Percentiles rank a stretch among this genome's conserved stretches.
phyloP scores from a whole-genome alignment of 129 eudicot genomes.

The Flaveria brownii region DNA sequence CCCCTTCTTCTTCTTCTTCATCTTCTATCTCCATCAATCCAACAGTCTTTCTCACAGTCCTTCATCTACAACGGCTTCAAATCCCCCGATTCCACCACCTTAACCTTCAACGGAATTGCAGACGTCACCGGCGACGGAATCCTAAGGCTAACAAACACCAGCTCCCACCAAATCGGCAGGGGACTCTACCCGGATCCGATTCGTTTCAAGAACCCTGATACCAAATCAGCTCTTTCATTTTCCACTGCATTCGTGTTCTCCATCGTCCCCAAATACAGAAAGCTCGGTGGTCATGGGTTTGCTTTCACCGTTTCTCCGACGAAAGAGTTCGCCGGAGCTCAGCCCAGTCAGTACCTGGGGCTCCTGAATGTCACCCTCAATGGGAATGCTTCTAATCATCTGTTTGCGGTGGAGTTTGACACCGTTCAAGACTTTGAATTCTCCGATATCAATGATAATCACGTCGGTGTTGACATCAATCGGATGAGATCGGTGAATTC shows the following conservation, averaged over 20 bases:
- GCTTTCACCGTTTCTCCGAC: slow-evolving; percentile 66
- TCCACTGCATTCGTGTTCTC: slow-evolving; percentile 61
- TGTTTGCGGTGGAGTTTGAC: slow-evolving; percentile 73
- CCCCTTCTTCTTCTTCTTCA: slow-evolving; percentile 15
- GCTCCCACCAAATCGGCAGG: slow-evolving; percentile 44
- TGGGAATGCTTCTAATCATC: slow-evolving; percentile 54
- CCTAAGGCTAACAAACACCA: slow-evolving; percentile 46
- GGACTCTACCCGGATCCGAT: slow-evolving; percentile 47
- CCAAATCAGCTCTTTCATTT: slow-evolving; percentile 41
- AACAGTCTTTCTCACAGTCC: slow-evolving; percentile 36
- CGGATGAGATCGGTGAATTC: slow-evolving; percentile 46
- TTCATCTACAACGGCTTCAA: slow-evolving; percentile 51
- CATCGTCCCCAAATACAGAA: slow-evolving; percentile 46
- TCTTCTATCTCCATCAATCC: slow-evolving; percentile 22
- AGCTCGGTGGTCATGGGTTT: slow-evolving; percentile 66
- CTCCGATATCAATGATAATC: slow-evolving; percentile 61
- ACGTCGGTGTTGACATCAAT: slow-evolving; percentile 62
- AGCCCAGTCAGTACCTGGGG: slow-evolving; percentile 62
- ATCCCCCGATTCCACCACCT: slow-evolving; percentile 26
- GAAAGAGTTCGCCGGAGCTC: slow-evolving; percentile 47
- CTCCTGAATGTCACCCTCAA: slow-evolving; percentile 44
- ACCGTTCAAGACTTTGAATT: slow-evolving; percentile 62
- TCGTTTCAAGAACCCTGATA: slow-evolving; percentile 43
- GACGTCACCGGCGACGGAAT: slow-evolving; percentile 38
- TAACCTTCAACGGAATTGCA: slow-evolving; percentile 43